Evolutionary conservation across 2,329 filamentous ascomycete genomes (phyloP).

Genomic region (Clonostachys rhizophaga): DNA sequence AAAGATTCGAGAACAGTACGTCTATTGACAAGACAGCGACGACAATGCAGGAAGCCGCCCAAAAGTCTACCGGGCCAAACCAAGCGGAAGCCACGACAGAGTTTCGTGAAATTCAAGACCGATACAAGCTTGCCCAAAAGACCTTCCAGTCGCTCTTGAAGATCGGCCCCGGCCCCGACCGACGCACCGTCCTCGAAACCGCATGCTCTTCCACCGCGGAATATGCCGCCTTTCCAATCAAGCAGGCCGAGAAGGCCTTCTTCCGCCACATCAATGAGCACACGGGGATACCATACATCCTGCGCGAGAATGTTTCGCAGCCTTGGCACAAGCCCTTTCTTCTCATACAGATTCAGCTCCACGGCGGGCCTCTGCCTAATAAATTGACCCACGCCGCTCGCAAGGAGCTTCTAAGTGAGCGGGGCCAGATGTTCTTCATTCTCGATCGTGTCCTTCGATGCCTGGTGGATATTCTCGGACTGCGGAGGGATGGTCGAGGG

Average conservation of each 20-base stretch:
- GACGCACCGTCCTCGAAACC: slow-evolving; percentile 26
- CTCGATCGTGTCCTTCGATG: slow-evolving; percentile 28
- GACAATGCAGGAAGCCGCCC: too few relatives aligned
- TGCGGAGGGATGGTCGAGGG: slow-evolving; percentile 55
- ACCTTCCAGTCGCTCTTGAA: slow-evolving; percentile 22
- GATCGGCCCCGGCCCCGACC: slow-evolving; percentile 15
- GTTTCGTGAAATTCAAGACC: slow-evolving; percentile 20
- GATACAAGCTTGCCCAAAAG: slow-evolving; percentile 22
- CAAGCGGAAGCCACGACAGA: not conserved
- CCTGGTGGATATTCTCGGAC: slow-evolving; percentile 28
- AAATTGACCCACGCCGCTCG: slow-evolving; percentile 29
- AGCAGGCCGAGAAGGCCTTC: slow-evolving; percentile 23
- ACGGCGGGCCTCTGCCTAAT: slow-evolving; percentile 54
- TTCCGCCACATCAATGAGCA: slow-evolving; percentile 31
- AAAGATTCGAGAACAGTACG: too few relatives aligned
- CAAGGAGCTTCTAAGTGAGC: slow-evolving; percentile 23
- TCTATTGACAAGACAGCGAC: too few relatives aligned
- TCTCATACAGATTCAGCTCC: slow-evolving; percentile 68
- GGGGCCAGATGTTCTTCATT: slow-evolving; percentile 19
- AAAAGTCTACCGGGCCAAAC: too few relatives aligned
- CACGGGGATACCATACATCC: slow-evolving; percentile 28
- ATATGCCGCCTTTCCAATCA: slow-evolving; percentile 27
- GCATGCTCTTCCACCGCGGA: slow-evolving; percentile 28
- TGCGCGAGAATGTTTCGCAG: slow-evolving; percentile 39
- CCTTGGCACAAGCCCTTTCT: slow-evolving; percentile 72